These are phyloP conservation scores for Thermothielavioides terrestris DNA, from an alignment of 495 filamentous ascomycete species.

Conservation along the genomic window DNA sequence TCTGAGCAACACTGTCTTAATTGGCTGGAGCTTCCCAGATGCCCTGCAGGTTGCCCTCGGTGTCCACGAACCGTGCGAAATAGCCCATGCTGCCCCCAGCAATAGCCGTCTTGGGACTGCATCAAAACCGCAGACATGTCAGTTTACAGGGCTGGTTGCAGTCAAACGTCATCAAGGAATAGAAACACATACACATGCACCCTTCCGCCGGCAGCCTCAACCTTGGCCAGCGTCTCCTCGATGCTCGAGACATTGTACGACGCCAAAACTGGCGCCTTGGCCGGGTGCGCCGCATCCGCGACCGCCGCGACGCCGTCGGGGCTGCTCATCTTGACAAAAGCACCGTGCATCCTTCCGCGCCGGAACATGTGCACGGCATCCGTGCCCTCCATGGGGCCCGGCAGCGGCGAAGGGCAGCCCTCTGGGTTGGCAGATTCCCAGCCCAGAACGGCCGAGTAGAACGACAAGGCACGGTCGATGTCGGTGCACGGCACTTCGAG, in stretches of 20 bases:
- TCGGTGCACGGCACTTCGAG: slow-evolving; percentile 5
- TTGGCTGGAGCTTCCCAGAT: neutral
- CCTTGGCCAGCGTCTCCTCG: slow-evolving; percentile 3
- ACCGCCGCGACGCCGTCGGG: neutral
- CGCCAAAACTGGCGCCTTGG: neutral
- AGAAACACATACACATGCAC: slow-evolving; percentile 4
- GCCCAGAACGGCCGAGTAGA: slow-evolving; percentile 1
- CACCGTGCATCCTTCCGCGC: neutral
- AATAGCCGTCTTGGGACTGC: slow-evolving; percentile 5
- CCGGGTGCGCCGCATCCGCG: neutral
- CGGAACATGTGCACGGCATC: slow-evolving; percentile 3
- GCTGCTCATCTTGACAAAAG: slow-evolving; percentile 1
- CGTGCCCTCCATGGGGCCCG: neutral
- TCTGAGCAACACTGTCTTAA: neutral
- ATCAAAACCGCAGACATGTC: neutral
- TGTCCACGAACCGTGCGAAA: slow-evolving; percentile 5
- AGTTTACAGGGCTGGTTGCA: too few species aligned
- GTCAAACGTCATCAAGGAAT: neutral
- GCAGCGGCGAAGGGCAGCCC: neutral
- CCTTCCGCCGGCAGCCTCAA: slow-evolving; percentile 1
- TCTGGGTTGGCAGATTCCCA: neutral
- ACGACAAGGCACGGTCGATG: neutral
- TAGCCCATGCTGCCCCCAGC: slow-evolving; percentile 4
- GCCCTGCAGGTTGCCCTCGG: slow-evolving; percentile 8
- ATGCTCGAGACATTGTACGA: neutral